Percentiles rank a stretch among this genome's conserved stretches.
These are phyloP conservation scores for Apiospora arundinis DNA, from an alignment of 2,329 filamentous ascomycete species.

Conservation along the genomic window DNA sequence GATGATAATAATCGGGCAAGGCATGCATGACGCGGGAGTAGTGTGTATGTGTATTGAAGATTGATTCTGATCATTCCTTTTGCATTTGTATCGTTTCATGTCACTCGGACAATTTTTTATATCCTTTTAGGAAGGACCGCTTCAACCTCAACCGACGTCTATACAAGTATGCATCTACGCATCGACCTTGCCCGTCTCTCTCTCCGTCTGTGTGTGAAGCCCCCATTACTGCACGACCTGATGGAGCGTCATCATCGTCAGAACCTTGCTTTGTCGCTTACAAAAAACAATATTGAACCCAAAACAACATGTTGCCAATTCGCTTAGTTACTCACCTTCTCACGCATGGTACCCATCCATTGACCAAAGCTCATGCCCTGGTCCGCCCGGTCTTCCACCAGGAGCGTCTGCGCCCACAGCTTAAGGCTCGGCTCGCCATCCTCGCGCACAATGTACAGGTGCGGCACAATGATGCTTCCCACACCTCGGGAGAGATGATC, in stretches of 20 bases:
- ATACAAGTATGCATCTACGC: conserved; percentile 22
- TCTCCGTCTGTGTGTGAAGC: background rate
- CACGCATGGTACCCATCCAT: conserved; percentile 89
- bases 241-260: conserved; percentile 19
- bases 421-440: conserved; percentile 95
- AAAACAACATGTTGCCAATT: background rate
- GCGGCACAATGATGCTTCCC: conserved; percentile 90
- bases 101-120: conserved; percentile 10
- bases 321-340: conserved; percentile 73
- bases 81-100: conserved; percentile 22
- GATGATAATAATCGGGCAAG: background rate
- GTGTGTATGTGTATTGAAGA: background rate
- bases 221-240: conserved; percentile 27
- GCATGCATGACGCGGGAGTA: background rate
- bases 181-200: background rate
- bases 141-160: conserved; percentile 17
- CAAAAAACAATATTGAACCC: conserved; percentile 1
- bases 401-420: conserved; percentile 93
- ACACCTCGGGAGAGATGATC: conserved; percentile 87
- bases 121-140: background rate
- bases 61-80: conserved; percentile 8
- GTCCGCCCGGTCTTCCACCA: conserved; percentile 94
- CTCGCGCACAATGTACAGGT: conserved; percentile 91
- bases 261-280: conserved; percentile 19
- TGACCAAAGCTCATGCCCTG: conserved; percentile 91